Evolutionary conservation across 2,329 filamentous ascomycete genomes (phyloP), one percentile per base, ranked within the genome.

Genomic region (Cladophialophora immunda): DNA sequence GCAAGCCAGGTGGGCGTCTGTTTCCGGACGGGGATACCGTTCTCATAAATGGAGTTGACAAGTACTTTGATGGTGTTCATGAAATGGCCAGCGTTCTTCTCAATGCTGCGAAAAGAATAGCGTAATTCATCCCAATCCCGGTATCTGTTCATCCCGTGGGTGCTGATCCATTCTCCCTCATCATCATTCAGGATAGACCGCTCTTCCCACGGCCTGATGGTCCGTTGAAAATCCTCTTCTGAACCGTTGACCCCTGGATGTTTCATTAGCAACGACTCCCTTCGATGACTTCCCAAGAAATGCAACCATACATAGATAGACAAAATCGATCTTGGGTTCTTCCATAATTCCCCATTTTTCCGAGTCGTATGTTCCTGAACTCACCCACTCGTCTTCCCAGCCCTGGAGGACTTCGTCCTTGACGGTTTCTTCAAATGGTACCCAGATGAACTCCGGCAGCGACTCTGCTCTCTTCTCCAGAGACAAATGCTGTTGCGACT

Each of bases 51-150:
- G 13, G 68, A 70, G 41, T 70, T 70, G 25, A 70, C 68, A 7
- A 70, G 55, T 36, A 70, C 65, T 55, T 70, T 66, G 38, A 70
- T 70, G 53, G 68, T 66, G 53, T 70, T 70, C 36, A 58, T 58
- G 63, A 70, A 70, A 11, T 41, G 47, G 34, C 61, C 54, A 5
- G 68, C 68, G 47, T 70, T 56, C 55, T 56, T 61, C 53, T 70
- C 68, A 27, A 70, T 41, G 50, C 65, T 68, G 54, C 68, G 62
- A 36, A 70, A 53, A 4, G 68, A 64, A 38, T 70, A 70, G 45
- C 68, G 62, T 13, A 70, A 57, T 47, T 70, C 68, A 47, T 70
- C 68, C 68, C 68, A 70, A 45, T 70, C 68, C 13, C 68, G 68
- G 45, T 70, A 70, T 27, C 68, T 58, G 36, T 70, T 70, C 59